These are phyloP conservation scores for Favolaschia claudopus DNA, from an alignment of 768 basidiomycete species.

Conservation along the genomic window DNA sequence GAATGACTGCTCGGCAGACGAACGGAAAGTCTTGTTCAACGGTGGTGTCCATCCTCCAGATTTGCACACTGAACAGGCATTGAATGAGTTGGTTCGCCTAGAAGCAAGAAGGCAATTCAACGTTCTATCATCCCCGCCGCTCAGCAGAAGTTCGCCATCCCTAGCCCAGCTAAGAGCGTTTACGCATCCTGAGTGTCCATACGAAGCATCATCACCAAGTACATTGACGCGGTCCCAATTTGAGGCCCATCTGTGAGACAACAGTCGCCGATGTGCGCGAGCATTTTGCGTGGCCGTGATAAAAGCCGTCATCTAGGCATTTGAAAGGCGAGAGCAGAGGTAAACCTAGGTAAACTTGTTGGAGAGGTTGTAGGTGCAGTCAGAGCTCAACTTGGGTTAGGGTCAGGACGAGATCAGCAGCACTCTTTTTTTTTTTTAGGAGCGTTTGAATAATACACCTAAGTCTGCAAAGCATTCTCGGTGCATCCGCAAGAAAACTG, in stretches of 20 bases:
- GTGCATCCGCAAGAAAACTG: too few relatives aligned
- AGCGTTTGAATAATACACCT: too few relatives aligned
- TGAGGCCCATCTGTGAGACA: slow-evolving; percentile 8
- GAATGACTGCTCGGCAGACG: slow-evolving; percentile 69
- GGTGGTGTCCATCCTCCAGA: slow-evolving; percentile 74
- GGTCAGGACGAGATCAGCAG: too few relatives aligned
- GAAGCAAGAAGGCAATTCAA: slow-evolving; percentile 23
- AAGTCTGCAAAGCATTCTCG: background rate
- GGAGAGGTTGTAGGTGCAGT: too few relatives aligned
- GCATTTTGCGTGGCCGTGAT: slow-evolving; percentile 4
- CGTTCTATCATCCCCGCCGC: slow-evolving; percentile 80
- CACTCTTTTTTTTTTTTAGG: too few relatives aligned
- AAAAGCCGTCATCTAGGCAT: slow-evolving; percentile 1
- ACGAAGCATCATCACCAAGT: slow-evolving; percentile 58
- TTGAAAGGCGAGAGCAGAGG: too few relatives aligned
- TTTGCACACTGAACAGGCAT: slow-evolving; percentile 69
- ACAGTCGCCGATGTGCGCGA: background rate
- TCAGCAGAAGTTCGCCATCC: slow-evolving; percentile 70
- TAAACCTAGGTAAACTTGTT: background rate
- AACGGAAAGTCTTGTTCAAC: slow-evolving; percentile 65
- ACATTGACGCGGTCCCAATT: slow-evolving; percentile 73
- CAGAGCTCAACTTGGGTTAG: too few relatives aligned
- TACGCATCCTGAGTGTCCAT: slow-evolving; percentile 77
- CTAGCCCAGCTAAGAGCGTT: slow-evolving; percentile 81
- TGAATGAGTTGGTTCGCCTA: background rate